Conservation (phyloP, 2,329 filamentous ascomycete genomes). For the Fusarium avenaceum region DNA sequence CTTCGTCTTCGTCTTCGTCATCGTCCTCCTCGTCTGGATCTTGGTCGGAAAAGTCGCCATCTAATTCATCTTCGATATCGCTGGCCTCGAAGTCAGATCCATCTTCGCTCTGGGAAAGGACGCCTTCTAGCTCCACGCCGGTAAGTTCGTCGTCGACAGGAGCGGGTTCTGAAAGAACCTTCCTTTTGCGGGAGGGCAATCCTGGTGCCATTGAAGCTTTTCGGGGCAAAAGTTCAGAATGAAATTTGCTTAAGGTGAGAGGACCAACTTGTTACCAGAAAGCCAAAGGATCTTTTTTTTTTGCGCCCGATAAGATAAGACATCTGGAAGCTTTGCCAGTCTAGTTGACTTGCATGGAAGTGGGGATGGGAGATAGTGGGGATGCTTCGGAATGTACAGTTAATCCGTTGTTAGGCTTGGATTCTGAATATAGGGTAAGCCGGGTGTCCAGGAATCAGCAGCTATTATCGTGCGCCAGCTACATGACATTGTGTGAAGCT, state of each 20-base stretch:
- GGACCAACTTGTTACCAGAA: neutral
- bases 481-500: too few relatives aligned
- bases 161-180: constrained; percentile 35
- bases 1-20: constrained; percentile 47
- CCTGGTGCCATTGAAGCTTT: constrained; percentile 42
- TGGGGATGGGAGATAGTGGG: too few relatives aligned
- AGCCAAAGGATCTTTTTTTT: constrained; percentile 12
- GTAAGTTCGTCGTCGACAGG: constrained; percentile 49
- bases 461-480: too few relatives aligned
- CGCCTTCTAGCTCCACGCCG: constrained; percentile 67
- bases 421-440: too few relatives aligned
- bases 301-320: constrained; percentile 38
- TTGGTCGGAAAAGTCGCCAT: constrained; percentile 35
- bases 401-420: too few relatives aligned
- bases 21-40: constrained; percentile 59
- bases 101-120: constrained; percentile 70
- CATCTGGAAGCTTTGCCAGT: neutral
- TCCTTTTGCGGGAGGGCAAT: constrained; percentile 44
- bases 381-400: too few relatives aligned
- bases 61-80: constrained; percentile 53
- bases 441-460: too few relatives aligned
- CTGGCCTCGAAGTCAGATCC: constrained; percentile 66
- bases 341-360: too few relatives aligned
- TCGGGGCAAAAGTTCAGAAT: neutral
- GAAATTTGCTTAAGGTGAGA: constrained; percentile 9